Evolutionary conservation across 495 filamentous ascomycete genomes (phyloP).

Genomic region (Penicillium argentinense): DNA sequence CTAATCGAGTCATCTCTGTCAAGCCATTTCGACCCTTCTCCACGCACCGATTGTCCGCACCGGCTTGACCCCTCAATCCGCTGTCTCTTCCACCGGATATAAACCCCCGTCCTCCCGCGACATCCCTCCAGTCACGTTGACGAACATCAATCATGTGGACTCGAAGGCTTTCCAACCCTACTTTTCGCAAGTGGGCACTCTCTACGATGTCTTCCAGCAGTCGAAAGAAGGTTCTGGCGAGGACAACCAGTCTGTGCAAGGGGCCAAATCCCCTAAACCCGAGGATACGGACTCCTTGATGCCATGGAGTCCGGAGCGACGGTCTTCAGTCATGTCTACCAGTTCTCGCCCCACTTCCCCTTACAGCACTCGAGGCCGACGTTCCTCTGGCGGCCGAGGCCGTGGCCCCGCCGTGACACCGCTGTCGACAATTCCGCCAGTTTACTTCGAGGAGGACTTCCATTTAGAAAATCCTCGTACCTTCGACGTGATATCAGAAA

Average conservation of each 20-base stretch:
- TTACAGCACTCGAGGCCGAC: conserved; percentile 37
- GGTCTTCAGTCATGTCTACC: conserved; percentile 36
- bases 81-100: conserved; percentile 64
- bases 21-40: conserved; percentile 89
- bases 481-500: conserved; percentile 95
- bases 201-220: conserved; percentile 81
- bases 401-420: conserved; percentile 71
- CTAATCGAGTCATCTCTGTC: conserved; percentile 8
- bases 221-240: conserved; percentile 67
- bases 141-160: conserved; percentile 84
- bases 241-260: conserved; percentile 35
- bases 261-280: conserved; percentile 31
- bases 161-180: conserved; percentile 78
- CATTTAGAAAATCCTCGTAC: conserved; percentile 94
- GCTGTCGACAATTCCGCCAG: conserved; percentile 82
- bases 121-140: conserved; percentile 91
- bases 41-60: conserved; percentile 89
- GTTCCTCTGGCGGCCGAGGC: conserved; percentile 34
- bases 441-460: conserved; percentile 96
- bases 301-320: conserved; percentile 39
- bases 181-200: conserved; percentile 72
- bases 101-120: conserved; percentile 86
- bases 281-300: conserved; percentile 39
- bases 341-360: conserved; percentile 42
- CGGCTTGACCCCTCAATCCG: conserved; percentile 73